Evolutionary conservation across 495 filamentous ascomycete species (phyloP).

Genomic region (Daldinia decipiens): DNA sequence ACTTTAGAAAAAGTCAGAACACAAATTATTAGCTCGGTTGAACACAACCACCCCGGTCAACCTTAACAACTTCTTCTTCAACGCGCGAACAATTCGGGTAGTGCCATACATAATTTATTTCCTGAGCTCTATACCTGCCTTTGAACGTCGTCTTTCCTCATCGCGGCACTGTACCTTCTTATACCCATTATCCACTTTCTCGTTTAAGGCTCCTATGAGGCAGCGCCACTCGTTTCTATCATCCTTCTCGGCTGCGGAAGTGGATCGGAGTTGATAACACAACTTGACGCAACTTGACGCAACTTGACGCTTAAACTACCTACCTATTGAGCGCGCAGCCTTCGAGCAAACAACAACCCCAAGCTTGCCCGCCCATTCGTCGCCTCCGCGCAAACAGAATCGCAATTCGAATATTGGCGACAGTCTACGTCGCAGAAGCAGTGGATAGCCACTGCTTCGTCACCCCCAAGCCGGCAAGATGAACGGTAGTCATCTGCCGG

Average conservation of each 20-base stretch:
- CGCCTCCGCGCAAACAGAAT: not conserved
- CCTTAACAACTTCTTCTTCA: conserved; percentile 7
- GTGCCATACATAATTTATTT: not conserved
- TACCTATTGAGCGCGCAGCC: conserved; percentile 30
- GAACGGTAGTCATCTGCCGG: conserved; percentile 71
- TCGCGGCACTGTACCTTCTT: conserved; percentile 18
- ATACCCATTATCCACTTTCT: conserved; percentile 16
- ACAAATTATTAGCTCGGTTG: conserved; percentile 41
- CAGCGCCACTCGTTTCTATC: conserved; percentile 25
- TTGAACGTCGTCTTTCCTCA: not conserved
- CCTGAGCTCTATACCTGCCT: conserved; percentile 2
- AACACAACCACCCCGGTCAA: conserved; percentile 35
- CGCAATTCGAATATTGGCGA: conserved; percentile 24
- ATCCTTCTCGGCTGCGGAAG: conserved; percentile 36
- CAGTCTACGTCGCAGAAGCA: conserved; percentile 37
- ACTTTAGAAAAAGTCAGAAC: conserved; percentile 43
- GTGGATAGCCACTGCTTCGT: conserved; percentile 61
- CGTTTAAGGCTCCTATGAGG: conserved; percentile 18
- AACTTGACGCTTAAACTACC: conserved; percentile 19
- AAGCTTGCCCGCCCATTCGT: not conserved
- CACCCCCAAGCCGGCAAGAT: conserved; percentile 68
- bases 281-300: conserved; percentile 6
- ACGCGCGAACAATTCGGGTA: conserved; percentile 27
- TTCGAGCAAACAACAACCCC: conserved; percentile 17
- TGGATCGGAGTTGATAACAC: conserved; percentile 40